Percentiles rank a stretch among this genome's conserved stretches.
phyloP scores from a whole-genome alignment of 2,329 filamentous ascomycete genomes.

The Penicillium sp. region DNA sequence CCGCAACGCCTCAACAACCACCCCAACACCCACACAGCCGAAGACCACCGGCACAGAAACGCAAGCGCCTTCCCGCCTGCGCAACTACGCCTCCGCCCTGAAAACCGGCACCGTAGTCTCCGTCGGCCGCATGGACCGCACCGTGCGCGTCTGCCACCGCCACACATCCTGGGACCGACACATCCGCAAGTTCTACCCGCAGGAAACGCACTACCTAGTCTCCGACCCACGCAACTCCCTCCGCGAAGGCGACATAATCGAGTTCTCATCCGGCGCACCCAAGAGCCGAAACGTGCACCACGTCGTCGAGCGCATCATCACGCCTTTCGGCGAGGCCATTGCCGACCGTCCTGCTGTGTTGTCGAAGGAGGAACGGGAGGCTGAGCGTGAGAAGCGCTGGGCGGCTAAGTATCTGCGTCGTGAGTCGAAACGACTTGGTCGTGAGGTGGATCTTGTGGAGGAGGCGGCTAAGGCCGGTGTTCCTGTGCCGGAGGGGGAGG shows the following conservation, averaged over 20 bases:
- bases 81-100: conserved; percentile 29
- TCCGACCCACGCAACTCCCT: conserved; percentile 36
- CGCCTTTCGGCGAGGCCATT: conserved; percentile 33
- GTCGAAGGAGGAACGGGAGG: conserved; percentile 30
- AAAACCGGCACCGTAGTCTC: conserved; percentile 36
- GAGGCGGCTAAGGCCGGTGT: conserved; percentile 22
- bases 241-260: conserved; percentile 38
- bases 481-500: conserved; percentile 1
- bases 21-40: conserved; percentile 3
- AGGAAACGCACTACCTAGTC: conserved; percentile 29
- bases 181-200: conserved; percentile 33
- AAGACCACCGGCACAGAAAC: conserved; percentile 11
- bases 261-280: conserved; percentile 36
- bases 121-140: conserved; percentile 36
- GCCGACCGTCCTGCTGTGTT: conserved; percentile 32
- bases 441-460: conserved; percentile 12
- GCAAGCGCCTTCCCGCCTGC: conserved; percentile 24
- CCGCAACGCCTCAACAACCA: conserved; percentile 16
- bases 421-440: conserved; percentile 21
- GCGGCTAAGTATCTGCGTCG: conserved; percentile 27
- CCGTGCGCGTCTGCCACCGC: conserved; percentile 32
- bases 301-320: conserved; percentile 37
- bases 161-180: conserved; percentile 31
- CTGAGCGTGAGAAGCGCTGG: conserved; percentile 24
- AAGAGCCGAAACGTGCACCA: conserved; percentile 34